Conservation (phyloP, 306 rosid species). For the Adenanthera pavonina region DNA sequence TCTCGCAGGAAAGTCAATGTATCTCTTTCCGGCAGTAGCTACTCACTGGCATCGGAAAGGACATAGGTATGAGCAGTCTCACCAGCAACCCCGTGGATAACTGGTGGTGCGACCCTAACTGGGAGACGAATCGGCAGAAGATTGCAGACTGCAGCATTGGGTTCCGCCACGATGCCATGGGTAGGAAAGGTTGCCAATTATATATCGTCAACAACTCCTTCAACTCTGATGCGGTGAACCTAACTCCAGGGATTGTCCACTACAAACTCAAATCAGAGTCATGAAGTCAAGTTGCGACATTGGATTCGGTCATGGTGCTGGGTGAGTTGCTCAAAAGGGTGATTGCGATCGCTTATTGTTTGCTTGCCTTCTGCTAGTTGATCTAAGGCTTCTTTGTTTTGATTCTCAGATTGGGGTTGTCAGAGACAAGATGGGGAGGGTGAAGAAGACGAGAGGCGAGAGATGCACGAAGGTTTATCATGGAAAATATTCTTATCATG, state of each 20-base stretch:
- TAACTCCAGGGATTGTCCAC: conserved; percentile 83
- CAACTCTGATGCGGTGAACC: conserved; percentile 72
- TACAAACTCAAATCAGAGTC: too few relatives aligned
- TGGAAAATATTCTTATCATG: too few relatives aligned
- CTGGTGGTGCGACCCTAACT: conserved; percentile 79
- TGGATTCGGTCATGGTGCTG: too few relatives aligned
- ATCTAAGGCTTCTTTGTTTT: too few relatives aligned
- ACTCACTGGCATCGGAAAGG: conserved; percentile 43
- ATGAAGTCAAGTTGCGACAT: too few relatives aligned
- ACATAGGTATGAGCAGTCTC: conserved; percentile 49
- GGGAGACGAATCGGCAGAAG: conserved; percentile 68
- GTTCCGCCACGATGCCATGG: conserved; percentile 77
- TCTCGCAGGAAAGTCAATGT: conserved; percentile 71
- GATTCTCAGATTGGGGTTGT: too few relatives aligned
- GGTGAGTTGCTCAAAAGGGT: too few relatives aligned
- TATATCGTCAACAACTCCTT: conserved; percentile 88
- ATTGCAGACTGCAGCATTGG: conserved; percentile 95
- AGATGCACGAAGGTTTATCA: too few relatives aligned
- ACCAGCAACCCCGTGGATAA: conserved; percentile 92
- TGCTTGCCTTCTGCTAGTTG: too few relatives aligned
- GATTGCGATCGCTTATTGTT: too few relatives aligned
- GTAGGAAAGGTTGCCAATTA: conserved; percentile 94
- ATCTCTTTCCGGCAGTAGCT: conserved; percentile 60
- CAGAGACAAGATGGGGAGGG: too few relatives aligned
- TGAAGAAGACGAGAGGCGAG: too few relatives aligned